These are phyloP conservation scores for Sordariomycetes sp. DNA, from an alignment of 2,329 filamentous ascomycete genomes.

Conservation along the genomic window DNA sequence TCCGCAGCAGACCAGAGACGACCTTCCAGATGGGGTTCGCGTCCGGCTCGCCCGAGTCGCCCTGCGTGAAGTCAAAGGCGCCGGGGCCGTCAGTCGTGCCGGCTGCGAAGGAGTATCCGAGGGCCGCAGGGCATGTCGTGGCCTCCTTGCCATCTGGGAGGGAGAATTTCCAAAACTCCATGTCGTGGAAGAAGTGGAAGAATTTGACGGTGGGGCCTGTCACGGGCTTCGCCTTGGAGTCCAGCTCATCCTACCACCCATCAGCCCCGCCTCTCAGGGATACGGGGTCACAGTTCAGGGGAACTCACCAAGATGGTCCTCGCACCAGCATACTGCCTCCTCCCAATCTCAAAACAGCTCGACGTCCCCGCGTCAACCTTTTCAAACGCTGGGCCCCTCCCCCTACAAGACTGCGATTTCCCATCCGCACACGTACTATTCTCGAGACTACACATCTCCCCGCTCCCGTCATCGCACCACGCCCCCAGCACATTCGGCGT, in stretches of 20 bases:
- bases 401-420: slow-evolving; percentile 54
- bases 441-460: slow-evolving; percentile 52
- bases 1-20: slow-evolving; percentile 56
- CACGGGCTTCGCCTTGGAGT: slow-evolving; percentile 31
- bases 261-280: not conserved
- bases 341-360: slow-evolving; percentile 67
- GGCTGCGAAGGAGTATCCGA: slow-evolving; percentile 82
- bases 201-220: slow-evolving; percentile 56
- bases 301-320: slow-evolving; percentile 13
- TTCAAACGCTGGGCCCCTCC: slow-evolving; percentile 53
- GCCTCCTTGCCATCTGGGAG: slow-evolving; percentile 59
- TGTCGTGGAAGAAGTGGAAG: slow-evolving; percentile 70
- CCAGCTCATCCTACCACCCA: slow-evolving; percentile 34
- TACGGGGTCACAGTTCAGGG: slow-evolving; percentile 2
- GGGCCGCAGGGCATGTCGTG: slow-evolving; percentile 67
- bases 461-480: slow-evolving; percentile 74
- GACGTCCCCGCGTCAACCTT: slow-evolving; percentile 55
- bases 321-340: slow-evolving; percentile 50
- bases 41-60: slow-evolving; percentile 55
- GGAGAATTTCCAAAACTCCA: slow-evolving; percentile 59
- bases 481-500: slow-evolving; percentile 74
- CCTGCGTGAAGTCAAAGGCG: slow-evolving; percentile 81
- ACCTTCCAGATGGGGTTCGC: slow-evolving; percentile 66
- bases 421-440: slow-evolving; percentile 68
- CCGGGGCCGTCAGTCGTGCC: slow-evolving; percentile 85